Percentiles rank a stretch among this genome's conserved stretches.
Conservation (phyloP, 2,329 filamentous ascomycete genomes). For the Chaetomium sp. region DNA sequence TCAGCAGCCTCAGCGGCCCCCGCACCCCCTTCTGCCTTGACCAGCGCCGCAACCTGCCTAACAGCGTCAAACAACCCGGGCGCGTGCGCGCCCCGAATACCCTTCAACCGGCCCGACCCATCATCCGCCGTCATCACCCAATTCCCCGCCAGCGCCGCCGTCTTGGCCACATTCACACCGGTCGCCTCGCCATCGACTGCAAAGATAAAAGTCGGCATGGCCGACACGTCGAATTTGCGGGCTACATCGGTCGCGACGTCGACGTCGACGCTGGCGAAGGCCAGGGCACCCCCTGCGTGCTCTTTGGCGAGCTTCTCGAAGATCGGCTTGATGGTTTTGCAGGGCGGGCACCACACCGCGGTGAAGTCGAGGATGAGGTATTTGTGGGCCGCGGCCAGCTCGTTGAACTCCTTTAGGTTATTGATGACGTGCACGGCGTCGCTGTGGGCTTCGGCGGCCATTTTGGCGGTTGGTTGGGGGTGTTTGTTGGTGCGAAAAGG, state of each 20-base stretch:
- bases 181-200: slow-evolving; percentile 42
- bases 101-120: slow-evolving; percentile 14
- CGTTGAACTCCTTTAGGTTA: slow-evolving; percentile 28
- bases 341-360: slow-evolving; percentile 46
- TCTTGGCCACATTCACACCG: slow-evolving; percentile 27
- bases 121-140: too few relatives aligned
- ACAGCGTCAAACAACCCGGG: slow-evolving; percentile 16
- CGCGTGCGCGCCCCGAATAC: slow-evolving; percentile 33
- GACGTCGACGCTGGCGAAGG: slow-evolving; percentile 52
- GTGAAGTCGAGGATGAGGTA: slow-evolving; percentile 44
- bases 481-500: not conserved
- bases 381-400: slow-evolving; percentile 34
- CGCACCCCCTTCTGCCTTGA: too few relatives aligned
- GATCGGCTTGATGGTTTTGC: slow-evolving; percentile 42
- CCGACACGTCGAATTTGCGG: slow-evolving; percentile 40
- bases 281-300: too few relatives aligned
- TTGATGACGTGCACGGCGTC: slow-evolving; percentile 7
- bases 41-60: not conserved
- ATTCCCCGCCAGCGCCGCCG: too few relatives aligned
- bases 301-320: slow-evolving; percentile 38
- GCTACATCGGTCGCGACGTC: slow-evolving; percentile 46
- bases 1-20: too few relatives aligned
- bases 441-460: slow-evolving; percentile 6
- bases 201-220: slow-evolving; percentile 52
- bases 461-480: slow-evolving; percentile 5